phyloP scores from a whole-genome alignment of 305 asterid genomes.

The Solanum hybrid region DNA sequence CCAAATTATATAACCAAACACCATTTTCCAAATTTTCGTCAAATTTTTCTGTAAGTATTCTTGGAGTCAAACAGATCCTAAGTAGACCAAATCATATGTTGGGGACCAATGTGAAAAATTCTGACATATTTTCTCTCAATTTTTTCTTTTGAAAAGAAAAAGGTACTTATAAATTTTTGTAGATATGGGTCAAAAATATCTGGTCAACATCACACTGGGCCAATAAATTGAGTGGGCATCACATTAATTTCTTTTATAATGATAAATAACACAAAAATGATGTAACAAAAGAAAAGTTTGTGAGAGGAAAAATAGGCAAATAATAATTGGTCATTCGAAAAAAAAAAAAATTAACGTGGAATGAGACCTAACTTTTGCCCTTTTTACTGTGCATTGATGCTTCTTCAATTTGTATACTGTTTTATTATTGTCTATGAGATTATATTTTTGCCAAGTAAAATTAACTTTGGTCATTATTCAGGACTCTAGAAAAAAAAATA shows the following conservation, averaged over 20 bases:
- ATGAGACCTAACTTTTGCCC: not conserved
- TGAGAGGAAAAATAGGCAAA: not conserved
- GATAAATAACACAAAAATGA: not conserved
- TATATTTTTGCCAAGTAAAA: not conserved
- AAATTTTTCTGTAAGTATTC: too few relatives aligned
- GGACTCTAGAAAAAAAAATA: not conserved
- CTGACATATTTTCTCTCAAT: not conserved
- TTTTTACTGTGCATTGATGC: not conserved
- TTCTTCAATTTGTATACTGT: too few relatives aligned
- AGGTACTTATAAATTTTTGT: not conserved
- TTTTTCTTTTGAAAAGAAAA: not conserved
- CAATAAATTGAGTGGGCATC: not conserved
- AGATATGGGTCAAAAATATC: not conserved
- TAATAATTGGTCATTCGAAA: not conserved
- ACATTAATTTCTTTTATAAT: not conserved
- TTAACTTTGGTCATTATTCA: too few relatives aligned
- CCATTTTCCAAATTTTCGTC: too few relatives aligned
- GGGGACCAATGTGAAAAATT: not conserved
- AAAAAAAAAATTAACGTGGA: not conserved
- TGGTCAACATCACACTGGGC: not conserved
- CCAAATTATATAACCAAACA: too few relatives aligned
- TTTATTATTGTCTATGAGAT: not conserved
- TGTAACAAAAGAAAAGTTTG: not conserved
- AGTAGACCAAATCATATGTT: not conserved
- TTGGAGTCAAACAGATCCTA: not conserved